Evolutionary conservation across 306 rosid genomes (phyloP).

Genomic region (Alnus glutinosa): DNA sequence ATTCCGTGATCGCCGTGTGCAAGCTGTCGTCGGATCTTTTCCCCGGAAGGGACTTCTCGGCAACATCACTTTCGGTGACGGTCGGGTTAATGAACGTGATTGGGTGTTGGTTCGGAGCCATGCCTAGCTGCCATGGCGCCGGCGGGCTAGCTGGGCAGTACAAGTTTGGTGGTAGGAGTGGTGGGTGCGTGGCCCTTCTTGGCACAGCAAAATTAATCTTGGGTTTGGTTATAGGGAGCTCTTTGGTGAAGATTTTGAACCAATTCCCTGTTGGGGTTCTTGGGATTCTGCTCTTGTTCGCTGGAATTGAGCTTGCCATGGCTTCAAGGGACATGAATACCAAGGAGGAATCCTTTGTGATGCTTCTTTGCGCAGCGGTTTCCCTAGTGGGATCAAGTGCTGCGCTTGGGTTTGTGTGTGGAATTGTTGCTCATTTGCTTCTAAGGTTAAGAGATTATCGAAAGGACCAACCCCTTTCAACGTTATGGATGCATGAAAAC

Average conservation of each 20-base stretch:
- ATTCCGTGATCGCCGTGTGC: slow-evolving; percentile 72
- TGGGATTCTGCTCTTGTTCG: slow-evolving; percentile 66
- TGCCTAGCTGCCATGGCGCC: slow-evolving; percentile 83
- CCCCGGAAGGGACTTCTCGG: slow-evolving; percentile 61
- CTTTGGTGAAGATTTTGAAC: slow-evolving; percentile 48
- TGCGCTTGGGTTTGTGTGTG: slow-evolving; percentile 63
- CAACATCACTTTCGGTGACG: slow-evolving; percentile 65
- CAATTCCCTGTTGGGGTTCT: slow-evolving; percentile 67
- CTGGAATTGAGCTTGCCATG: slow-evolving; percentile 79
- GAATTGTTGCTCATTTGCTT: slow-evolving; percentile 35
- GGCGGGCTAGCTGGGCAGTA: slow-evolving; percentile 91
- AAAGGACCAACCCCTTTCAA: too few relatives aligned
- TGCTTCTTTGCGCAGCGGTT: slow-evolving; percentile 58
- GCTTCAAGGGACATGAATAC: slow-evolving; percentile 69
- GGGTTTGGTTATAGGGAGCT: slow-evolving; percentile 65
- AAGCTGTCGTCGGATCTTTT: slow-evolving; percentile 67
- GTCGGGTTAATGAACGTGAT: slow-evolving; percentile 79
- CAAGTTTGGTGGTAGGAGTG: slow-evolving; percentile 83
- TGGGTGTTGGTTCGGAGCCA: slow-evolving; percentile 84
- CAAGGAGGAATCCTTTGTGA: slow-evolving; percentile 59
- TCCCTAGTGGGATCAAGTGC: slow-evolving; percentile 74
- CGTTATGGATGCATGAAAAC: too few relatives aligned
- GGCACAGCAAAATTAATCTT: slow-evolving; percentile 59
- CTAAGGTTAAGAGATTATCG: slow-evolving; percentile 41
- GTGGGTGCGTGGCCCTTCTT: slow-evolving; percentile 76